A percentile compares a stretch with the other conserved stretches of the same genome.
phyloP scores from a whole-genome alignment of 139 green algal genomes.

The Microglena sp. region DNA sequence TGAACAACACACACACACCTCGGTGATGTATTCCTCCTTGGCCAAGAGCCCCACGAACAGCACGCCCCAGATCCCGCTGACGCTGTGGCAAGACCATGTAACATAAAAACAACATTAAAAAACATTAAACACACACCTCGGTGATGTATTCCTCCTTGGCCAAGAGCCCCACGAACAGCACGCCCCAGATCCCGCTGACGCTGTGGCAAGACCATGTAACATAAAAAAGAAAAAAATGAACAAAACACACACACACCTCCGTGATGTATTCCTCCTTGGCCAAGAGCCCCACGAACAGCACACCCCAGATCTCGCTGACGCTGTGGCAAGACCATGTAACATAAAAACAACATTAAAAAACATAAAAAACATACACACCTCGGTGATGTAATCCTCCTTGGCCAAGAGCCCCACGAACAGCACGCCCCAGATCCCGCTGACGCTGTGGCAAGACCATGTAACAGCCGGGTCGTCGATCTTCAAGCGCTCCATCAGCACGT shows the following conservation, averaged over 20 bases:
- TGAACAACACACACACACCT: conserved; percentile 14
- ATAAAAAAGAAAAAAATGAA: too few relatives aligned
- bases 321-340: too few relatives aligned
- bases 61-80: conserved; percentile 35
- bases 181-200: conserved; percentile 31
- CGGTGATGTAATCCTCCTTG: conserved; percentile 19
- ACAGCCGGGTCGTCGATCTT: conserved; percentile 7
- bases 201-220: too few relatives aligned
- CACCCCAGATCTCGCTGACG: conserved; percentile 30
- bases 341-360: too few relatives aligned
- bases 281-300: conserved; percentile 31
- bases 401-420: conserved; percentile 31
- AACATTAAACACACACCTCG: conserved; percentile 12
- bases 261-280: conserved; percentile 24
- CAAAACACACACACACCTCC: conserved; percentile 19
- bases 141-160: conserved; percentile 24
- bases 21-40: conserved; percentile 18
- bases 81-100: conserved; percentile 16
- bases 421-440: conserved; percentile 35
- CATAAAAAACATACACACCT: conserved; percentile 17
- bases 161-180: conserved; percentile 31
- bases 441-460: conserved; percentile 10
- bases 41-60: conserved; percentile 31
- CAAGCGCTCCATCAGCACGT: conserved; percentile 17
- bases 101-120: too few relatives aligned